Evolutionary conservation across 352 stramenopile genomes (phyloP).

Genomic region (Phytophthora uliginosa): DNA sequence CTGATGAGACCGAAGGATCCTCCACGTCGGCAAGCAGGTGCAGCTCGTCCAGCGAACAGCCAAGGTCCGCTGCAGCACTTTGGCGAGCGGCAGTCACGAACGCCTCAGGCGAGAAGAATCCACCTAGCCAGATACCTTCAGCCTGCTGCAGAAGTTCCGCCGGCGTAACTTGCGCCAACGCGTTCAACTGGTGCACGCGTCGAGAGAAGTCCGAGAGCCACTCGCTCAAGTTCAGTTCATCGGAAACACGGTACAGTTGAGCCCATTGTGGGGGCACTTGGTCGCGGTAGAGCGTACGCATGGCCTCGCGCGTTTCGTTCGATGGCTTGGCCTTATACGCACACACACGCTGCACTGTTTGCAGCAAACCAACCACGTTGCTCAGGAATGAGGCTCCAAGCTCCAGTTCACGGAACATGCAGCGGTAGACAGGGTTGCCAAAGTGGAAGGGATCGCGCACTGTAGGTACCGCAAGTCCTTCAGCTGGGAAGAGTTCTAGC

Average conservation of each 20-base stretch:
- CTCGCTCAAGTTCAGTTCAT: conserved; percentile 72
- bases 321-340: conserved; percentile 89
- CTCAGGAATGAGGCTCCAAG: conserved; percentile 72
- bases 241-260: conserved; percentile 64
- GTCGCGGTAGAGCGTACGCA: conserved; percentile 81
- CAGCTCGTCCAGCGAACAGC: conserved; percentile 92
- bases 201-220: conserved; percentile 90
- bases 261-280: conserved; percentile 73
- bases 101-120: conserved; percentile 94
- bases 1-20: conserved; percentile 23
- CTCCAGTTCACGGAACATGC: conserved; percentile 91
- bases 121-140: conserved; percentile 90
- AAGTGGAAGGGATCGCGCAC: conserved; percentile 72
- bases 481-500: conserved; percentile 66
- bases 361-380: conserved; percentile 76
- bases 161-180: conserved; percentile 53
- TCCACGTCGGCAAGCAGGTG: conserved; percentile 82
- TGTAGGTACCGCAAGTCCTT: conserved; percentile 49
- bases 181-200: conserved; percentile 74
- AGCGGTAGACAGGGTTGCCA: conserved; percentile 93
- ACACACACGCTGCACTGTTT: conserved; percentile 80
- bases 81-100: conserved; percentile 95
- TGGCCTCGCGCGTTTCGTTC: conserved; percentile 87
- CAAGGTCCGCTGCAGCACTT: conserved; percentile 79
- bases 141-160: conserved; percentile 50